phyloP scores from a whole-genome alignment of 495 filamentous ascomycete genomes.

The Apiosordaria backusii region DNA sequence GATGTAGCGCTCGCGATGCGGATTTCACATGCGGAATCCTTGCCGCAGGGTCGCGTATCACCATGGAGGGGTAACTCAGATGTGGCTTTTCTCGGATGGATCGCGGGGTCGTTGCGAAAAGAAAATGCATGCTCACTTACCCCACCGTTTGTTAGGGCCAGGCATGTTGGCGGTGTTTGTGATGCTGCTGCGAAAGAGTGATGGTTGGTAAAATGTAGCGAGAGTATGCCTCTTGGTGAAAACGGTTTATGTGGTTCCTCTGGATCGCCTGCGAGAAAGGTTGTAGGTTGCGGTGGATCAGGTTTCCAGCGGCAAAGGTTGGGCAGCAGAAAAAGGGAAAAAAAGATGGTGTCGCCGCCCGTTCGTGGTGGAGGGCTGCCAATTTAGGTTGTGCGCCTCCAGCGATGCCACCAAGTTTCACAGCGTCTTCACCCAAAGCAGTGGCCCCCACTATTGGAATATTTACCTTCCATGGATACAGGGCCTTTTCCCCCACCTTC shows the following conservation, averaged over 20 bases:
- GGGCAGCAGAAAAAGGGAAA: background rate
- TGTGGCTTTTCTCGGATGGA: conserved; percentile 14
- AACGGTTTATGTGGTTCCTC: conserved; percentile 1
- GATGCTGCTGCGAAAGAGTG: background rate
- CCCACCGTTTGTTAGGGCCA: conserved; percentile 33
- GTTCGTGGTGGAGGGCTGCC: background rate
- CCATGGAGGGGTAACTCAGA: conserved; percentile 9
- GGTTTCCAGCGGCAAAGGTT: conserved; percentile 2
- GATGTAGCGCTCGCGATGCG: too few relatives aligned
- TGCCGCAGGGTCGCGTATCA: conserved; percentile 1
- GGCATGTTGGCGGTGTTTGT: conserved; percentile 21
- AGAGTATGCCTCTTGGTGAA: background rate
- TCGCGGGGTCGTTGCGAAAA: conserved; percentile 23
- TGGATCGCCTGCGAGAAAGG: background rate
- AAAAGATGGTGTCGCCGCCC: background rate
- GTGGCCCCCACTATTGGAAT: background rate
- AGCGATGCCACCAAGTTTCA: background rate
- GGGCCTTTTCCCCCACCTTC: background rate
- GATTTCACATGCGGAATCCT: background rate
- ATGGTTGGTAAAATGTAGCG: conserved; percentile 1
- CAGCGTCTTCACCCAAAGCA: background rate
- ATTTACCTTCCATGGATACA: background rate
- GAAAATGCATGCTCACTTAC: conserved; percentile 28
- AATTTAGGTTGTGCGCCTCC: conserved; percentile 1
- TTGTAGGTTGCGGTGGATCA: background rate